Evolutionary conservation across 805 yeast species (phyloP).

Genomic region (Scheffersomyces spartinae): DNA sequence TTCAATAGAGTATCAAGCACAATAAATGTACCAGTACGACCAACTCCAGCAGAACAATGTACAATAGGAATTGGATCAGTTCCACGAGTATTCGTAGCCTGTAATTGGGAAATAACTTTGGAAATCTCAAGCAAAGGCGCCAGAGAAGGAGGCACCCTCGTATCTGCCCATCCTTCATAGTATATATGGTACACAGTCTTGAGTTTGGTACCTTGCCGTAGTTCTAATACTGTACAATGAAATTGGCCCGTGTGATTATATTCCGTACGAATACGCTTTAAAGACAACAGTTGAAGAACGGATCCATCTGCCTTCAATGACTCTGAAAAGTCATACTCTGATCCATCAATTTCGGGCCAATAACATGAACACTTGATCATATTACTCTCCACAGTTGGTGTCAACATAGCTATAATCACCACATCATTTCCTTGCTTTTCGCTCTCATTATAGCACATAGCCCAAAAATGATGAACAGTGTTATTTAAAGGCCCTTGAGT

Average conservation of each 20-base stretch:
- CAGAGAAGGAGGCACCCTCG: slow-evolving; percentile 16
- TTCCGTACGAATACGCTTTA: slow-evolving; percentile 9
- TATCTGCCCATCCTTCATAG: slow-evolving; percentile 25
- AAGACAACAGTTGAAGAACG: slow-evolving; percentile 7
- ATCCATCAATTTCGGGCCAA: slow-evolving; percentile 13
- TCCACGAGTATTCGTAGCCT: slow-evolving; percentile 1
- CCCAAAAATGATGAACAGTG: slow-evolving; percentile 81
- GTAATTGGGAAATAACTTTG: slow-evolving; percentile 7
- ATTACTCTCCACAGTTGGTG: too few relatives aligned
- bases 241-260: slow-evolving; percentile 10
- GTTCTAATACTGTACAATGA: slow-evolving; percentile 14
- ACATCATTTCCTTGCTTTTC: slow-evolving; percentile 12
- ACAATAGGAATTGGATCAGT: slow-evolving; percentile 31
- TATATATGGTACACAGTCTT: slow-evolving; percentile 20
- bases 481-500: slow-evolving; percentile 77
- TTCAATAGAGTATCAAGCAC: slow-evolving; percentile 23
- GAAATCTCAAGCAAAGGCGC: slow-evolving; percentile 12
- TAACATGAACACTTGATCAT: too few relatives aligned
- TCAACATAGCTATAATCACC: slow-evolving; percentile 27
- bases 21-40: slow-evolving; percentile 75
- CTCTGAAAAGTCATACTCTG: slow-evolving; percentile 10
- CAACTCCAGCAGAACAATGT: slow-evolving; percentile 97
- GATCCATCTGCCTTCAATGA: slow-evolving; percentile 11
- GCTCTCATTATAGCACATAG: slow-evolving; percentile 32
- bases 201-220: slow-evolving; percentile 7